Base-by-base conservation (phyloP, 192 early-diverging fungal species). In the Dispira simplex region DNA sequence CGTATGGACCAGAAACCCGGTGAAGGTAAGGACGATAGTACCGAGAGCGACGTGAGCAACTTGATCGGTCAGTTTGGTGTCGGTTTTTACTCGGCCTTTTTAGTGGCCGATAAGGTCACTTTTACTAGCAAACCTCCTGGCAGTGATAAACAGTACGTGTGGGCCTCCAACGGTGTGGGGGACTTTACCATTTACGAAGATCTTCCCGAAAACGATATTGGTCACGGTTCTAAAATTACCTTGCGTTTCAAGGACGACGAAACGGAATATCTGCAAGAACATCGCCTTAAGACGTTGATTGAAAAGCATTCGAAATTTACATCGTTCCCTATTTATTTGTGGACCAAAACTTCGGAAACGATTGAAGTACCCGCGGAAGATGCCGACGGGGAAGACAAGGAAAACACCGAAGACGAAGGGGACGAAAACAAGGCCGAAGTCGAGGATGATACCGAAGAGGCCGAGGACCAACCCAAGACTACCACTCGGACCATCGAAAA, bases 21-120 rank as follows among this genome's bases (percentile, higher is more conserved):
- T 55, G 66, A 81, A 18, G 32, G 6, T 39, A 39, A 39, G 32
- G 6, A 39, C 32, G 69, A 64, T 39, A 64, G 63, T 11, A 68
- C 72, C 25, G 70, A 72, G 39, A 69, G 66, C 67, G 75, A 78
- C 46, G 85, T 83, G 44, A 79, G 80, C 72, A 80, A 82, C 28
- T 77, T 96, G 64, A 95, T 96, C 64, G 97, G 97, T 48, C 93
- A 99, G 77, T 99, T 99, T 75, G 97, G 97, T 84, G 95, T 98
- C 28, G 95, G 97, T 43, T 99, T 99, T 77, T 99, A 99, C 80
- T 95, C 92, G 32, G 92, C 90, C 16, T 99, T 93, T 71, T 79
- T 95, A 74, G 90, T 93, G 16, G 95, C 95, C 32, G 95, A 99
- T 77, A 86, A 84, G 73, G 94, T 99, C 43, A 80, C 84, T 9